Percentiles rank a stretch among this genome's conserved stretches.
These are phyloP conservation scores for Epichloe aotearoae DNA, from an alignment of 2,329 filamentous ascomycete genomes.

Conservation along the genomic window DNA sequence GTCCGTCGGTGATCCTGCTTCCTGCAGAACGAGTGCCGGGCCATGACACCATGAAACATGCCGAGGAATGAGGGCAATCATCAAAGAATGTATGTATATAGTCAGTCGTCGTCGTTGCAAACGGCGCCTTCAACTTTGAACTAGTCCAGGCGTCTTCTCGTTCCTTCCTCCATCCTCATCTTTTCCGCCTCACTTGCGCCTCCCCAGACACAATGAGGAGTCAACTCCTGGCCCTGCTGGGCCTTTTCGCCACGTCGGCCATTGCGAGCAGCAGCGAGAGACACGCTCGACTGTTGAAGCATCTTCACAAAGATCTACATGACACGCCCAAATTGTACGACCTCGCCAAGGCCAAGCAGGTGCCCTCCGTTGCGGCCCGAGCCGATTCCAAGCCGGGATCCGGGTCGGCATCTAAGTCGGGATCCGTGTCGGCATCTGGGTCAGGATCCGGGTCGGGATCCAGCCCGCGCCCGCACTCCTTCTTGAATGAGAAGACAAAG, in stretches of 20 bases:
- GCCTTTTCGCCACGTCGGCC: neutral
- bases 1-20: too few species aligned
- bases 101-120: too few species aligned
- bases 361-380: neutral
- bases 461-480: neutral
- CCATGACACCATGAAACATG: too few species aligned
- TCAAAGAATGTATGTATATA: too few species aligned
- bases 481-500: slow-evolving; percentile 10
- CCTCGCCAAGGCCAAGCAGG: neutral
- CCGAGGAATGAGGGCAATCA: too few species aligned
- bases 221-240: slow-evolving; percentile 1
- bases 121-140: too few species aligned
- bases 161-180: neutral
- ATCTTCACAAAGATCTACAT: neutral
- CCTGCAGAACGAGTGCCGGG: too few species aligned
- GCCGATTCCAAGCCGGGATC: too few species aligned
- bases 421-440: too few species aligned
- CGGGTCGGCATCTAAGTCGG: too few species aligned
- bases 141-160: too few species aligned
- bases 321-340: neutral
- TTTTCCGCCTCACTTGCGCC: neutral
- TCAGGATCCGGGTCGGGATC: too few species aligned
- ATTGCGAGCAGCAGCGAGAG: neutral
- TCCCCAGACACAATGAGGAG: neutral
- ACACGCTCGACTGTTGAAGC: neutral